Conservation (phyloP, 306 rosid genomes). For the Rosa multiflora region DNA sequence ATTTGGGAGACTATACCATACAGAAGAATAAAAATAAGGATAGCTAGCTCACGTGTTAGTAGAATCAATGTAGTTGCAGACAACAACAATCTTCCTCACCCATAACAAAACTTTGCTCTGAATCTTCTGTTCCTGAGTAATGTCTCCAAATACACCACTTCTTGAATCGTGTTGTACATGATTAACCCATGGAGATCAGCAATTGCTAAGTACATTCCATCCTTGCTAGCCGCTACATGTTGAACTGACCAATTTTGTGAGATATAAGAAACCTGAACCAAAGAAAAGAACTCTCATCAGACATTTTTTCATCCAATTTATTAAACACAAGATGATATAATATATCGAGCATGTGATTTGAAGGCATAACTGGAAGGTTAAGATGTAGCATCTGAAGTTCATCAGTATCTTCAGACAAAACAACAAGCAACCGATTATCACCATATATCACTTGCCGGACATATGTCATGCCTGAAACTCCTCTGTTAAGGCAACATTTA, state of each 20-base stretch:
- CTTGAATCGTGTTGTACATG: conserved; percentile 78
- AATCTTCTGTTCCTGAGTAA: conserved; percentile 90
- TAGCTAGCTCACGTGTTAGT: conserved; percentile 76
- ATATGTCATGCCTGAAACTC: conserved; percentile 87
- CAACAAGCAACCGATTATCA: conserved; percentile 79
- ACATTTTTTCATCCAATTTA: conserved; percentile 17
- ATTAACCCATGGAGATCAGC: conserved; percentile 93
- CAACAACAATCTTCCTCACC: conserved; percentile 95
- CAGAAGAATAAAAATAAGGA: conserved; percentile 23
- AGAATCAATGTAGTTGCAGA: conserved; percentile 86
- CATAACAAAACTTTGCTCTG: conserved; percentile 93
- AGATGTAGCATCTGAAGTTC: conserved; percentile 96
- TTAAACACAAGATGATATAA: conserved; percentile 9
- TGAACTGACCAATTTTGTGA: conserved; percentile 98
- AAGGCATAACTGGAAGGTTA: conserved; percentile 88
- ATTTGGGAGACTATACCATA: conserved; percentile 25
- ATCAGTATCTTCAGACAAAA: conserved; percentile 93
- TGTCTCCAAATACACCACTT: conserved; percentile 96
- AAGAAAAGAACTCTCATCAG: conserved; percentile 33
- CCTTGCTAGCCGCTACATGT: conserved; percentile 93
- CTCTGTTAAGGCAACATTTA: conserved; percentile 96
- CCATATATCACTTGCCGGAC: conserved; percentile 92
- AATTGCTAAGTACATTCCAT: conserved; percentile 89
- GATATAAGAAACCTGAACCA: conserved; percentile 86
- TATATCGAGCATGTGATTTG: conserved; percentile 29